Percentiles rank a stretch among this genome's conserved stretches.
These are phyloP conservation scores for Neckera pumila DNA, from an alignment of 225 moss, liverwort and hornwort genomes.

Conservation along the genomic window DNA sequence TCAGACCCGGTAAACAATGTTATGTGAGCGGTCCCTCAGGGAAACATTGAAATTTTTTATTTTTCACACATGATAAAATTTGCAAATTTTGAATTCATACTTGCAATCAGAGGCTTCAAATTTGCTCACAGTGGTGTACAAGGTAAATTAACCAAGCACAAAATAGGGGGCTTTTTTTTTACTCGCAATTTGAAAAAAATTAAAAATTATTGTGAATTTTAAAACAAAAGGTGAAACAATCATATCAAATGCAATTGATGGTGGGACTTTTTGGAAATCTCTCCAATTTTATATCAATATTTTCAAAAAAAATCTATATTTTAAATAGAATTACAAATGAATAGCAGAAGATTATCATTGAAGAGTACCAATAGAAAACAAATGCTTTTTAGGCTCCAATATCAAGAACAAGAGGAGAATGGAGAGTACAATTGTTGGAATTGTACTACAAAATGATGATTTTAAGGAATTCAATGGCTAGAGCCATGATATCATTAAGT, in stretches of 20 bases:
- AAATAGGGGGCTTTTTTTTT: no score
- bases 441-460: not conserved
- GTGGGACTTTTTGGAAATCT: not conserved
- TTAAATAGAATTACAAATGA: not conserved
- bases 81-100: no score
- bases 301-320: fast-evolving
- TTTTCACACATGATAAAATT: no score
- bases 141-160: no score
- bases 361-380: no score
- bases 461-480: not conserved
- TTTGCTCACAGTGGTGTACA: no score
- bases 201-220: not conserved
- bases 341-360: not conserved
- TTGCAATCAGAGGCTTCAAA: no score
- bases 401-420: not conserved
- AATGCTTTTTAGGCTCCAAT: fast-evolving
- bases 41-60: no score
- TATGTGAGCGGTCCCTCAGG: no score
- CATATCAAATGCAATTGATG: not conserved
- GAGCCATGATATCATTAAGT: fast-evolving
- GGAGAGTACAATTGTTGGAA: fast-evolving
- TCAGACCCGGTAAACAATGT: no score
- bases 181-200: fast-evolving
- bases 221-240: not conserved
- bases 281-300: not conserved